Evolutionary conservation across 768 basidiomycete species (phyloP).

Genomic region (Suillus subluteus): DNA sequence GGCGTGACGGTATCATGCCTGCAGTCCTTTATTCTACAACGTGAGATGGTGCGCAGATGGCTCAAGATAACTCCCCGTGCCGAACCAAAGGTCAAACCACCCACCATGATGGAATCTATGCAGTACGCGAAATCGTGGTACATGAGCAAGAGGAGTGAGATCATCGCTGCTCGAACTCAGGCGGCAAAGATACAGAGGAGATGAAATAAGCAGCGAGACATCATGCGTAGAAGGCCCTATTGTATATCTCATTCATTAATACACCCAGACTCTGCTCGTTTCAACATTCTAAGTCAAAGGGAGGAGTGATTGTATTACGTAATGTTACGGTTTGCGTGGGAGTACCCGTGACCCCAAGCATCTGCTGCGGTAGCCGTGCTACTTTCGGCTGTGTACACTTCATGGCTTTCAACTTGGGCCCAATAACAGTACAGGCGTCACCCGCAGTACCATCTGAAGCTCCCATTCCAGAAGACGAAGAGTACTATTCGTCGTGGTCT

Average conservation of each 20-base stretch:
- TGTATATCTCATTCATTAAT: conserved; percentile 5
- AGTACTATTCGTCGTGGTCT: conserved; percentile 94
- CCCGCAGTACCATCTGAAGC: conserved; percentile 32
- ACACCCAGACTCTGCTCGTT: conserved; percentile 1
- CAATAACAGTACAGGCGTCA: conserved; percentile 35
- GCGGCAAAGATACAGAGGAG: background rate
- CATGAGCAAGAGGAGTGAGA: conserved; percentile 2
- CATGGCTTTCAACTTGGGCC: conserved; percentile 44
- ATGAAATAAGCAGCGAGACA: background rate
- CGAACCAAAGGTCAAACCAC: conserved; percentile 19
- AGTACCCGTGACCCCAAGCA: background rate
- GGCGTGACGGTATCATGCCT: conserved; percentile 48
- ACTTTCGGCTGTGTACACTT: background rate
- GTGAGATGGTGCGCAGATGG: conserved; percentile 42
- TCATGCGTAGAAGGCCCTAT: background rate
- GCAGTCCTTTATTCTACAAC: conserved; percentile 52
- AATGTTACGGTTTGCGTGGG: background rate
- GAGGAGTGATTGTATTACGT: background rate
- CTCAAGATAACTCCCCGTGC: conserved; percentile 37
- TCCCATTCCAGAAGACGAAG: conserved; percentile 72
- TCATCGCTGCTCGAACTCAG: background rate
- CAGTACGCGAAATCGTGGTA: conserved; percentile 20
- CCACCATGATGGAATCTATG: conserved; percentile 32
- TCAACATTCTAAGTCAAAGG: background rate
- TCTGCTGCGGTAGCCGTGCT: background rate